A percentile compares a stretch with the other conserved stretches of the same genome.
Evolutionary conservation across 805 yeast genomes (phyloP).

Genomic region (Candida arabinofermentans): DNA sequence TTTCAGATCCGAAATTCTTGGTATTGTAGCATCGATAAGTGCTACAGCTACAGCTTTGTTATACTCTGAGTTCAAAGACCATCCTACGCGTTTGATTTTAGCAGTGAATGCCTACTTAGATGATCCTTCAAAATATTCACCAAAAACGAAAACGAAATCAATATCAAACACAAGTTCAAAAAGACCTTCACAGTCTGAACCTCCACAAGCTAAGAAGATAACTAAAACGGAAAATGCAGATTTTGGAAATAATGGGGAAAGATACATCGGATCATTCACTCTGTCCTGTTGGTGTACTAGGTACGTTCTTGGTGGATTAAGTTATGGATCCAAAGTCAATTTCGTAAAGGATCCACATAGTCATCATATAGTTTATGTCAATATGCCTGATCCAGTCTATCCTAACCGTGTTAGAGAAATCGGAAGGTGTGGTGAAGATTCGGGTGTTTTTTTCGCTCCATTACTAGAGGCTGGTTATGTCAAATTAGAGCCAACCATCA

Average conservation of each 20-base stretch:
- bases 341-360: slow-evolving; percentile 17
- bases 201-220: no score
- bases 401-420: slow-evolving; percentile 47
- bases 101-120: slow-evolving; percentile 42
- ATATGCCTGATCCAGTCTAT: slow-evolving; percentile 12
- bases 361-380: slow-evolving; percentile 25
- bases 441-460: slow-evolving; percentile 63
- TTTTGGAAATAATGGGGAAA: no score
- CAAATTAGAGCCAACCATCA: slow-evolving; percentile 51
- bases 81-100: slow-evolving; percentile 28
- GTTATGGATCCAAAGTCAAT: slow-evolving; percentile 36
- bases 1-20: slow-evolving; percentile 31
- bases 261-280: slow-evolving; percentile 55
- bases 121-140: slow-evolving; percentile 8
- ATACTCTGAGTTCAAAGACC: slow-evolving; percentile 24
- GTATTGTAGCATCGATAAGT: slow-evolving; percentile 33
- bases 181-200: not conserved
- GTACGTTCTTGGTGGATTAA: slow-evolving; percentile 46
- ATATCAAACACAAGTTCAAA: not conserved
- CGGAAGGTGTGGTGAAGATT: slow-evolving; percentile 71
- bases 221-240: no score
- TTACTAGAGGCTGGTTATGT: slow-evolving; percentile 54
- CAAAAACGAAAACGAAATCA: not conserved
- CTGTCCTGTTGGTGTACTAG: slow-evolving; percentile 72
- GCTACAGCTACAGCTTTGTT: slow-evolving; percentile 18